These are phyloP conservation scores for Irpex lacteus DNA, from an alignment of 1,284 basidiomycete genomes.

Conservation along the genomic window DNA sequence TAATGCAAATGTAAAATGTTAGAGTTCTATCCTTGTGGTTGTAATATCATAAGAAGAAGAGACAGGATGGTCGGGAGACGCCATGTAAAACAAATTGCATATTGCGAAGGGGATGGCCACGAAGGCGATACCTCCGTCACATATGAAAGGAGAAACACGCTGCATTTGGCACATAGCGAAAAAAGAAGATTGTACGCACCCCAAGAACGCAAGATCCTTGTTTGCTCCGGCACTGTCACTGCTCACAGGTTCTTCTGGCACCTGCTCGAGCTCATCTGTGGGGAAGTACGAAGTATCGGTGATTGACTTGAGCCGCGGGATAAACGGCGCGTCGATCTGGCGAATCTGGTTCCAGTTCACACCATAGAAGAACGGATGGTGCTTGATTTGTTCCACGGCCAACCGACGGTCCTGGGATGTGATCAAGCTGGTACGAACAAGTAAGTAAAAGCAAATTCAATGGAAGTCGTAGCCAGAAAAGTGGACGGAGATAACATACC, in stretches of 20 bases:
- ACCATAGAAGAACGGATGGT: conserved; percentile 95
- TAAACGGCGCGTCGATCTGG: conserved; percentile 93
- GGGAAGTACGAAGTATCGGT: conserved; percentile 98
- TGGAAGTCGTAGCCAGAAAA: conserved; percentile 1
- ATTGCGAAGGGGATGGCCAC: neutral
- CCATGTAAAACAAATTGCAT: neutral
- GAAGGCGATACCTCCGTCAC: neutral
- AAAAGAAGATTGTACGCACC: conserved; percentile 46
- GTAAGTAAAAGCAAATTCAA: neutral
- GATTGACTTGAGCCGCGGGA: conserved; percentile 88
- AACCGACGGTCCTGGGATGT: conserved; percentile 81
- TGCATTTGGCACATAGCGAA: neutral
- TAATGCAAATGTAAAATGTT: neutral
- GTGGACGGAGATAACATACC: conserved; percentile 41
- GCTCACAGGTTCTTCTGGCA: conserved; percentile 70
- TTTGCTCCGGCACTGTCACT: conserved; percentile 73
- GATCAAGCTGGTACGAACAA: conserved; percentile 59
- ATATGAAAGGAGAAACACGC: neutral
- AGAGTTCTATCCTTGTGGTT: neutral
- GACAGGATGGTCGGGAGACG: neutral
- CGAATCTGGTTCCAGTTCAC: conserved; percentile 93
- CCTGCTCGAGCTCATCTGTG: conserved; percentile 90
- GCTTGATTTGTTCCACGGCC: conserved; percentile 86
- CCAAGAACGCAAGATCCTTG: conserved; percentile 91
- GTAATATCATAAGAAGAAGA: neutral